Evolutionary conservation across 108 stramenopile species (phyloP).

Genomic region (Nitzschia palea): DNA sequence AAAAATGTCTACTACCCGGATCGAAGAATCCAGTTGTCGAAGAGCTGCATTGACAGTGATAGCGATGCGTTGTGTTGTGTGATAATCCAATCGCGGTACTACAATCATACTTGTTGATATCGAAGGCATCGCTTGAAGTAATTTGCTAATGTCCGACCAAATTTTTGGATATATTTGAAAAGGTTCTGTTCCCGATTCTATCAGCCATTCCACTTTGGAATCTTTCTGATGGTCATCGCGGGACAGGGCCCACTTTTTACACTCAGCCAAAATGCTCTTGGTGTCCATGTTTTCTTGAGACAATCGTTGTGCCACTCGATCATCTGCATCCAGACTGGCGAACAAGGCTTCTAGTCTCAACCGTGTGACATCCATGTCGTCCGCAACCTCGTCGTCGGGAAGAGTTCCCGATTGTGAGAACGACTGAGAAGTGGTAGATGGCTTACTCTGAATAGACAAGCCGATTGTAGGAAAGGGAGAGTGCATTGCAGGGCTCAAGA

Average conservation of each 20-base stretch:
- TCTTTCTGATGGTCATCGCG: not conserved
- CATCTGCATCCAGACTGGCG: slow-evolving; percentile 6
- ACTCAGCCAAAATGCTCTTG: not conserved
- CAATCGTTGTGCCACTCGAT: not conserved
- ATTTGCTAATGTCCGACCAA: slow-evolving; percentile 11
- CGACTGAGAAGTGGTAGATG: too few relatives aligned
- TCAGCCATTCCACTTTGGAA: slow-evolving; percentile 6
- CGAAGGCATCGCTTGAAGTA: not conserved
- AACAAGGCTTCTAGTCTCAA: slow-evolving; percentile 18
- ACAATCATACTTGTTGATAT: not conserved
- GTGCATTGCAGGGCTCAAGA: slow-evolving; percentile 37
- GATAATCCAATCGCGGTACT: slow-evolving; percentile 25
- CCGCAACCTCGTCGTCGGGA: not conserved
- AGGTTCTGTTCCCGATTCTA: not conserved
- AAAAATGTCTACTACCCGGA: slow-evolving; percentile 32
- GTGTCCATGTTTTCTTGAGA: not conserved
- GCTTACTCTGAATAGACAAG: slow-evolving; percentile 1
- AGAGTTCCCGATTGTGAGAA: too few relatives aligned
- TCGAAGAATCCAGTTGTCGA: slow-evolving; percentile 10
- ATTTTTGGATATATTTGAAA: slow-evolving; percentile 14
- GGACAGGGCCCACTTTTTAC: slow-evolving; percentile 5
- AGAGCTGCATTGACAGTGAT: slow-evolving; percentile 47
- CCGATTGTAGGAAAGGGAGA: slow-evolving; percentile 43
- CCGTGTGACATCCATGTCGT: slow-evolving; percentile 13
- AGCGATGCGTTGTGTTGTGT: slow-evolving; percentile 24